phyloP scores from a whole-genome alignment of 345 rosid species.

The Carallia brachiata region DNA sequence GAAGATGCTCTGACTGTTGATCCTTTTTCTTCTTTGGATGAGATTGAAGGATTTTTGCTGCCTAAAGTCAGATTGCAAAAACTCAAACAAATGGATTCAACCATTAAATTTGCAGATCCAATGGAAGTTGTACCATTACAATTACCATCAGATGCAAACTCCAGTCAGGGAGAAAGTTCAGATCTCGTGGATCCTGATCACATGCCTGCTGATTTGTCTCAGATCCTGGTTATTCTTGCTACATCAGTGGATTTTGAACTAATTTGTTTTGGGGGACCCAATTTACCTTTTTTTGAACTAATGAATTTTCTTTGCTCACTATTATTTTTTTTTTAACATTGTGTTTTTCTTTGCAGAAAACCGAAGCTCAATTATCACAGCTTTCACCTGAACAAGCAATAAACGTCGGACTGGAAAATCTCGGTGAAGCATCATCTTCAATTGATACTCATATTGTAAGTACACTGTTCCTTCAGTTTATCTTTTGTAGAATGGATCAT shows the following conservation, averaged over 20 bases:
- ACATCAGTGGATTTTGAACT: constrained; percentile 1
- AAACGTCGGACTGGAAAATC: constrained; percentile 23
- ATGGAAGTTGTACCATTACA: constrained; percentile 36
- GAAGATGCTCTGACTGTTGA: constrained; percentile 65
- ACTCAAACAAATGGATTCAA: constrained; percentile 34
- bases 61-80: constrained; percentile 51
- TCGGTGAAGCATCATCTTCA: constrained; percentile 24
- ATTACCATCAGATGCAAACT: constrained; percentile 40
- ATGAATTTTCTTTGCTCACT: constrained; percentile 5
- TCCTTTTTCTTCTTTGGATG: constrained; percentile 68
- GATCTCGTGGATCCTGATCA: constrained; percentile 43
- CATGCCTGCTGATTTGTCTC: constrained; percentile 35
- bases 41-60: constrained; percentile 60
- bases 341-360: constrained; percentile 26
- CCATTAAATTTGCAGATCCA: constrained; percentile 33
- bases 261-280: background rate
- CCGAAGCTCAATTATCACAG: constrained; percentile 30
- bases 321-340: background rate
- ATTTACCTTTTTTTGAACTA: background rate
- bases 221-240: constrained; percentile 48
- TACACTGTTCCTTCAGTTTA: background rate
- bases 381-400: constrained; percentile 32
- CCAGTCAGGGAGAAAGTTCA: constrained; percentile 51
- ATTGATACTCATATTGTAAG: constrained; percentile 32
- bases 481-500: background rate